Evolutionary conservation across 345 rosid species (phyloP).

Genomic region (Excoecaria agallocha): DNA sequence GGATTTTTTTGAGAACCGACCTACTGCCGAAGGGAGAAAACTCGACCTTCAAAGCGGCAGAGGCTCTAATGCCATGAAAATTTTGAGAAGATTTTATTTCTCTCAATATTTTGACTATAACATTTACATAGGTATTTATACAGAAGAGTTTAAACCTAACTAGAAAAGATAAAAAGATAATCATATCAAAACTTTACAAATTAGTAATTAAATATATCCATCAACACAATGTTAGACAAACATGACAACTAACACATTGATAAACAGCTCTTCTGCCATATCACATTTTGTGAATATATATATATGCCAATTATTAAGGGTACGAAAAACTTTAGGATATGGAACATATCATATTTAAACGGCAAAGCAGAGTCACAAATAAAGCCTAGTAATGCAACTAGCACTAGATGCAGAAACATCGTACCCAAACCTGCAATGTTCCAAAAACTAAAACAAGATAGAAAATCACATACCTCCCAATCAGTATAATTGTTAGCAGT

Average conservation of each 20-base stretch:
- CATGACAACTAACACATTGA: not conserved
- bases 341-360: not conserved
- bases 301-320: not conserved
- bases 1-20: too few species aligned
- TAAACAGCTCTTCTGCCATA: not conserved
- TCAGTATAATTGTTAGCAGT: conserved; percentile 73
- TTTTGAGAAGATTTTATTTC: too few species aligned
- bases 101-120: too few species aligned
- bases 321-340: not conserved
- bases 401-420: not conserved
- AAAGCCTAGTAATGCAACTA: not conserved
- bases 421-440: not conserved
- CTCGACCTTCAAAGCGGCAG: too few species aligned
- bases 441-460: conserved; percentile 16
- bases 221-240: not conserved
- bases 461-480: conserved; percentile 75
- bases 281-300: not conserved
- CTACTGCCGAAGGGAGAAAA: too few species aligned
- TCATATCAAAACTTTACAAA: too few species aligned
- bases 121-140: too few species aligned
- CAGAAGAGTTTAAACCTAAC: too few species aligned
- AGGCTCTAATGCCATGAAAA: too few species aligned
- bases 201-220: too few species aligned
- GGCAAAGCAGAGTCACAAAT: not conserved
- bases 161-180: too few species aligned